A percentile compares a stretch with the other conserved stretches of the same genome.
These are phyloP conservation scores for Collariella sp. DNA, from an alignment of 495 filamentous ascomycete species.

Conservation along the genomic window DNA sequence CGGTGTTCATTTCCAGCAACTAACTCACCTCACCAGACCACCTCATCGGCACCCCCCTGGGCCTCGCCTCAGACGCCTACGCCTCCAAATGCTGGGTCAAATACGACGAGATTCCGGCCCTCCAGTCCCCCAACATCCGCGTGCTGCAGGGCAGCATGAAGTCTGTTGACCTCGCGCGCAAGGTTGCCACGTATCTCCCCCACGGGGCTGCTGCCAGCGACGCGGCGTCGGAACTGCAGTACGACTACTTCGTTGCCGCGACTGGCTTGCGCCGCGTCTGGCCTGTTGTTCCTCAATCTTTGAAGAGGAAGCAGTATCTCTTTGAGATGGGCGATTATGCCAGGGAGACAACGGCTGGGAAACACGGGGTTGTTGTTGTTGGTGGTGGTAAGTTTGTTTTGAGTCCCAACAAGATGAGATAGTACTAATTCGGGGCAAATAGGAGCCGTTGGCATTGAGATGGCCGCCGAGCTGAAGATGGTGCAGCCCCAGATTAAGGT, in stretches of 20 bases:
- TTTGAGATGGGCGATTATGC: slow-evolving; percentile 46
- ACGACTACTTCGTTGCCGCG: slow-evolving; percentile 58
- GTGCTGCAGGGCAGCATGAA: slow-evolving; percentile 51
- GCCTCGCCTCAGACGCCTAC: slow-evolving; percentile 47
- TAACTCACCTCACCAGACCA: slow-evolving; percentile 35
- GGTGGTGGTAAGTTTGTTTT: slow-evolving; percentile 46
- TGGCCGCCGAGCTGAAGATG: slow-evolving; percentile 58
- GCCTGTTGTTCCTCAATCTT: slow-evolving; percentile 53
- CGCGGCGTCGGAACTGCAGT: slow-evolving; percentile 32
- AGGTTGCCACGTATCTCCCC: slow-evolving; percentile 40
- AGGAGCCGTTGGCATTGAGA: slow-evolving; percentile 64
- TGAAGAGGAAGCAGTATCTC: slow-evolving; percentile 46
- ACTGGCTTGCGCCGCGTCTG: slow-evolving; percentile 53
- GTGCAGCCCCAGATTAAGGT: slow-evolving; percentile 49
- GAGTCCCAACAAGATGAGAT: too few relatives aligned
- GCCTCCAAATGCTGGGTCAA: slow-evolving; percentile 53
- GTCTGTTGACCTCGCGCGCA: slow-evolving; percentile 43
- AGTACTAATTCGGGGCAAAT: background rate
- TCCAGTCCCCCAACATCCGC: slow-evolving; percentile 44
- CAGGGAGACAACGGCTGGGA: slow-evolving; percentile 26
- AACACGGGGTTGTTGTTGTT: slow-evolving; percentile 50
- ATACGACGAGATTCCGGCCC: slow-evolving; percentile 50
- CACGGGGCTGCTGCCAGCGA: slow-evolving; percentile 11
- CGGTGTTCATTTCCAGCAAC: background rate
- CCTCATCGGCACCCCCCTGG: slow-evolving; percentile 56